phyloP scores from a whole-genome alignment of 2,329 filamentous ascomycete species.

The Arachnomyces sp. region DNA sequence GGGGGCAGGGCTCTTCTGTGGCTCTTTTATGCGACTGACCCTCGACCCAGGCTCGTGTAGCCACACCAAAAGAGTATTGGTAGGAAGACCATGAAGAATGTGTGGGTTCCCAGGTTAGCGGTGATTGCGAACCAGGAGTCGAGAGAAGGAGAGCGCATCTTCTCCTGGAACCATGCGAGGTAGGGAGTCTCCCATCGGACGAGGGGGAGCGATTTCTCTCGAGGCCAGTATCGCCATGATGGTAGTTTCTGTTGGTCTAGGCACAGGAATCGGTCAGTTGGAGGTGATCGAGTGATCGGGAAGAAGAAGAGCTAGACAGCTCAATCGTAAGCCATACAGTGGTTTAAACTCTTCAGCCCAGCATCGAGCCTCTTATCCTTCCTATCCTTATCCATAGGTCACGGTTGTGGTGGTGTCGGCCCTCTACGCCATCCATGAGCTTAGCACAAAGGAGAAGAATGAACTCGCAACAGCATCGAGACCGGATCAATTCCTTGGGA shows the following conservation, averaged over 20 bases:
- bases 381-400: conserved; percentile 30
- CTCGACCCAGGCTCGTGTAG: conserved; percentile 74
- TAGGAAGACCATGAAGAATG: conserved; percentile 94
- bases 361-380: conserved; percentile 45
- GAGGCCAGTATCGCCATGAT: conserved; percentile 77
- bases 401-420: conserved; percentile 2
- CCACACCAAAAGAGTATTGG: conserved; percentile 97
- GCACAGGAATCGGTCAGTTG: conserved; percentile 8
- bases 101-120: conserved; percentile 93
- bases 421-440: too few species aligned
- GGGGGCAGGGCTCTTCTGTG: background rate
- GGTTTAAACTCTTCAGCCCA: conserved; percentile 70
- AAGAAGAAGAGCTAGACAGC: background rate
- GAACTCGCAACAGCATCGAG: too few species aligned
- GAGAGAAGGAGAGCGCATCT: conserved; percentile 70
- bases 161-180: conserved; percentile 76
- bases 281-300: conserved; percentile 3
- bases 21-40: conserved; percentile 50
- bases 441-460: too few species aligned
- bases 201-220: conserved; percentile 74
- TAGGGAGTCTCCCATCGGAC: conserved; percentile 94
- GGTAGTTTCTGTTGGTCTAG: conserved; percentile 77
- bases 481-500: too few species aligned
- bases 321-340: conserved; percentile 46
- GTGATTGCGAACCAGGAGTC: conserved; percentile 97